These are phyloP conservation scores for Kandelia obovata DNA, from an alignment of 345 rosid species.

Conservation along the genomic window DNA sequence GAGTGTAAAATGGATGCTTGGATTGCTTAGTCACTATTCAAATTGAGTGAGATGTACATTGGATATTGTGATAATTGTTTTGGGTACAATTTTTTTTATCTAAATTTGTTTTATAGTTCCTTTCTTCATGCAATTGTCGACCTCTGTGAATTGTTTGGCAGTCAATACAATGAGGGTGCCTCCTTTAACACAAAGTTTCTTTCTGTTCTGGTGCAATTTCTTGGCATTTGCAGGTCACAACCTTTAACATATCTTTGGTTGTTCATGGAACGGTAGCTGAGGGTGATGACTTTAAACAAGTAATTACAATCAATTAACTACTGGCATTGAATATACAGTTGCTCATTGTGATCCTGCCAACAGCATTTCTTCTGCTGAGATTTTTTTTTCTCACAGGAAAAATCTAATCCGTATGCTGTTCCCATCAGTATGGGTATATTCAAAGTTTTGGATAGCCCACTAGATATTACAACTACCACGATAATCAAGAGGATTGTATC, in stretches of 20 bases:
- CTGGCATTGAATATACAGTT: not conserved
- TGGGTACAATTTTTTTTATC: no score
- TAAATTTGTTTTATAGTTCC: not conserved
- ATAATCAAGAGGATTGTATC: conserved; percentile 68
- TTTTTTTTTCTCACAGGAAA: conserved; percentile 34
- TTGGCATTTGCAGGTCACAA: conserved; percentile 51
- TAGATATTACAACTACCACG: conserved; percentile 68
- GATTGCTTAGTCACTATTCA: no score
- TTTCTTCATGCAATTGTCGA: not conserved
- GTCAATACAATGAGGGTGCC: not conserved
- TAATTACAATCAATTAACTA: conserved; percentile 9
- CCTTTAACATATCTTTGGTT: conserved; percentile 60
- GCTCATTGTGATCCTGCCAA: not conserved
- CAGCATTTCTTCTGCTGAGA: no score
- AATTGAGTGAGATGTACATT: no score
- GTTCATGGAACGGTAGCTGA: conserved; percentile 74
- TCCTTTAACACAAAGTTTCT: not conserved
- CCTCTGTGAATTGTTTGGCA: no score
- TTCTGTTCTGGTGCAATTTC: not conserved
- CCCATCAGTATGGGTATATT: conserved; percentile 71
- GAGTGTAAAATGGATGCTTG: no score
- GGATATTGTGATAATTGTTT: no score
- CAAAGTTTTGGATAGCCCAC: conserved; percentile 59
- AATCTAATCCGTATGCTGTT: conserved; percentile 57
- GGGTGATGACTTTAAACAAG: conserved; percentile 51